Evolutionary conservation across 805 yeast genomes (phyloP).

Genomic region (Dipodascus geniculatus): DNA sequence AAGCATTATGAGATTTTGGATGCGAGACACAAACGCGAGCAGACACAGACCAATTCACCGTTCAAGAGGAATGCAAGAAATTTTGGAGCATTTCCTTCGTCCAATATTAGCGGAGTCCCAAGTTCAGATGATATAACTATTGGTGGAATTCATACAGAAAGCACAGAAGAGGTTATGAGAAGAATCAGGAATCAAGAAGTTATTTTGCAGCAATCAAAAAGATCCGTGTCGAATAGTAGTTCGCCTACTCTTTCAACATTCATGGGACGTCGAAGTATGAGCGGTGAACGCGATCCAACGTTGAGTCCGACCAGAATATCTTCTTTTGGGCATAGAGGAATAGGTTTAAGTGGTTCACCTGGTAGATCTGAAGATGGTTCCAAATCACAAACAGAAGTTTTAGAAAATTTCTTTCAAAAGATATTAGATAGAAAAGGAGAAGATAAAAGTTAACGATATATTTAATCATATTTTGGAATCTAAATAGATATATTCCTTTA

Average conservation of each 20-base stretch:
- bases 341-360: background rate
- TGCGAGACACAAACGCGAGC: slow-evolving; percentile 3
- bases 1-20: slow-evolving; percentile 10
- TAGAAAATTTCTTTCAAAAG: slow-evolving; percentile 18
- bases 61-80: background rate
- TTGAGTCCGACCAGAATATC: background rate
- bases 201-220: slow-evolving; percentile 1
- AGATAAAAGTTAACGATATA: slow-evolving; percentile 12
- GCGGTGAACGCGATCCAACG: background rate
- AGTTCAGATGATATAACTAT: slow-evolving; percentile 7
- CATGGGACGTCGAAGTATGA: background rate
- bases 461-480: too few relatives aligned
- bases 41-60: slow-evolving; percentile 2
- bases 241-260: slow-evolving; percentile 6
- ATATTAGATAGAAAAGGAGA: slow-evolving; percentile 9
- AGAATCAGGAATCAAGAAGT: slow-evolving; percentile 15
- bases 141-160: slow-evolving; percentile 19
- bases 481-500: too few relatives aligned
- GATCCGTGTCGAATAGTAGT: slow-evolving; percentile 6
- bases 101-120: slow-evolving; percentile 4
- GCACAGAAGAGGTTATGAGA: slow-evolving; percentile 14
- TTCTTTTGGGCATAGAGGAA: background rate
- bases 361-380: slow-evolving; percentile 3
- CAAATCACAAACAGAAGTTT: slow-evolving; percentile 14
- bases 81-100: background rate